Evolutionary conservation across 2,329 filamentous ascomycete genomes (phyloP).

Genomic region (Pestalotiopsis sp.): DNA sequence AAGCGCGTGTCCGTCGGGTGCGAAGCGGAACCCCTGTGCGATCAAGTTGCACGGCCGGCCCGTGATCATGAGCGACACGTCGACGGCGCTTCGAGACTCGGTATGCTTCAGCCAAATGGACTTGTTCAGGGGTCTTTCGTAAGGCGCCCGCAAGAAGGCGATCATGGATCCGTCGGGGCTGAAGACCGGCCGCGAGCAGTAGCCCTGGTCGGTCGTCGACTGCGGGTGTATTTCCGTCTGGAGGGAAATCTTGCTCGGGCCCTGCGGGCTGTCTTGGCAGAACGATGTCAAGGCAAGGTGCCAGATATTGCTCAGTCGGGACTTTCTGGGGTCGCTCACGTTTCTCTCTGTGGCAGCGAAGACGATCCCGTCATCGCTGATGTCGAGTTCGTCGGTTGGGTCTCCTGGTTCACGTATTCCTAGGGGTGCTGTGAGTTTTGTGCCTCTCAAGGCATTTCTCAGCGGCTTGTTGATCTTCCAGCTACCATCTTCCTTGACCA

Average conservation of each 20-base stretch:
- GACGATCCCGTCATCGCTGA: slow-evolving; percentile 33
- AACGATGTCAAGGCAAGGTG: slow-evolving; percentile 35
- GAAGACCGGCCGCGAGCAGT: slow-evolving; percentile 30
- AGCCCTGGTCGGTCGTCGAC: slow-evolving; percentile 7
- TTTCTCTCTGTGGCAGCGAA: slow-evolving; percentile 29
- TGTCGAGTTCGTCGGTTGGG: slow-evolving; percentile 29
- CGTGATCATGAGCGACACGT: slow-evolving; percentile 29
- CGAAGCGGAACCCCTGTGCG: slow-evolving; percentile 35
- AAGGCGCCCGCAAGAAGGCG: slow-evolving; percentile 32
- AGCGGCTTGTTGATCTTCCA: slow-evolving; percentile 32
- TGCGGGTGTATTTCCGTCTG: slow-evolving; percentile 7
- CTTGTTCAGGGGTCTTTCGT: slow-evolving; percentile 22
- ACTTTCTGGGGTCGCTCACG: slow-evolving; percentile 14
- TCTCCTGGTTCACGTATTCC: slow-evolving; percentile 26
- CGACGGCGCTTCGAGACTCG: slow-evolving; percentile 24
- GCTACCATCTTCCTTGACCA: slow-evolving; percentile 25
- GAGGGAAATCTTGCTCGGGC: slow-evolving; percentile 25
- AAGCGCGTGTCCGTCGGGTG: slow-evolving; percentile 30
- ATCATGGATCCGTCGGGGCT: slow-evolving; percentile 37
- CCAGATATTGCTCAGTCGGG: slow-evolving; percentile 28
- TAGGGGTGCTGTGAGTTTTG: slow-evolving; percentile 32
- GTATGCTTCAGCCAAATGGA: slow-evolving; percentile 33
- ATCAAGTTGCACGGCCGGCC: slow-evolving; percentile 27
- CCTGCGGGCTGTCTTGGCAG: slow-evolving; percentile 13
- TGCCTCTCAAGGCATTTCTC: slow-evolving; percentile 31